Percentiles rank a stretch among this genome's conserved stretches.
Evolutionary conservation across 2,329 filamentous ascomycete species (phyloP).

Genomic region (Trichocomaceae sp.): DNA sequence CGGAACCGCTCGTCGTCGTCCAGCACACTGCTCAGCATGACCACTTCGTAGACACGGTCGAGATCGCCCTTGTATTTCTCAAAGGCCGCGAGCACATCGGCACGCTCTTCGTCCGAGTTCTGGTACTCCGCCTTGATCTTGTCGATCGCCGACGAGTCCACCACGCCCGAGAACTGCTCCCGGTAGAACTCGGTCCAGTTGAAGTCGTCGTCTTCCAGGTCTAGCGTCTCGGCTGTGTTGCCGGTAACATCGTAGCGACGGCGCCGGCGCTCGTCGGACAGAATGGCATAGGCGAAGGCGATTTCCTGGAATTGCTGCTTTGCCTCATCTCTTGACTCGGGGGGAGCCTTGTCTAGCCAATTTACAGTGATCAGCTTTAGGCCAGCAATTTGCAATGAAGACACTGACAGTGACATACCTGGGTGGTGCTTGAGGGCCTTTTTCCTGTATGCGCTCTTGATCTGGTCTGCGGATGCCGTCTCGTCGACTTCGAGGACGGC

Average conservation of each 20-base stretch:
- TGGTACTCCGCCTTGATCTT: conserved; percentile 74
- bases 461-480: conserved; percentile 65
- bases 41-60: conserved; percentile 66
- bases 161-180: conserved; percentile 69
- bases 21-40: conserved; percentile 80
- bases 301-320: conserved; percentile 81
- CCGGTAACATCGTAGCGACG: conserved; percentile 85
- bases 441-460: conserved; percentile 90
- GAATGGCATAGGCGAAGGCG: conserved; percentile 87
- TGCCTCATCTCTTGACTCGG: conserved; percentile 62
- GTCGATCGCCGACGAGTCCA: conserved; percentile 68
- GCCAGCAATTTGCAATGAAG: no score
- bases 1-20: conserved; percentile 84
- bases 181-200: conserved; percentile 87
- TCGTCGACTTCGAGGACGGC: conserved; percentile 66
- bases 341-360: conserved; percentile 64
- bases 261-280: conserved; percentile 74
- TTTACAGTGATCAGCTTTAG: no score
- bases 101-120: conserved; percentile 74
- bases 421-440: conserved; percentile 81
- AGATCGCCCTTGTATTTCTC: conserved; percentile 66
- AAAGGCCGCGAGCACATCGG: conserved; percentile 71
- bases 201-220: conserved; percentile 65
- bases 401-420: conserved; percentile 49
- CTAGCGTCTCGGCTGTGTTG: conserved; percentile 74